phyloP scores from a whole-genome alignment of 306 rosid species.

The Sicyos baderoa region DNA sequence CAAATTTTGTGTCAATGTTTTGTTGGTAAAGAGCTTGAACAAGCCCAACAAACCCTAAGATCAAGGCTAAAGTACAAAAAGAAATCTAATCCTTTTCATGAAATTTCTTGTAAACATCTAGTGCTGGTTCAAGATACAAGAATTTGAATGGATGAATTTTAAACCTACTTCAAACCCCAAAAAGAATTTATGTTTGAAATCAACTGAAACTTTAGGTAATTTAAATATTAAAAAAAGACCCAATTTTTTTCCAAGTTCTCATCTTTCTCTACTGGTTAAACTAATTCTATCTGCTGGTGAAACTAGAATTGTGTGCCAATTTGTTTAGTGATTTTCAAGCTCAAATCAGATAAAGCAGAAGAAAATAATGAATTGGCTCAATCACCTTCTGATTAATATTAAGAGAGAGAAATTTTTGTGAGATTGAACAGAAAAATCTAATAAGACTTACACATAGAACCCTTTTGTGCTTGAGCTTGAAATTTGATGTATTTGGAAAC shows the following conservation, averaged over 20 bases:
- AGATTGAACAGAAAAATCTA: too few species aligned
- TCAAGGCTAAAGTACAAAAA: not conserved
- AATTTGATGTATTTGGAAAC: not conserved
- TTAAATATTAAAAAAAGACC: not conserved
- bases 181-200: not conserved
- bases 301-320: not conserved
- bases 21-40: too few species aligned
- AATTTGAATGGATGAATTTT: too few species aligned
- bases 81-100: not conserved
- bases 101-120: not conserved
- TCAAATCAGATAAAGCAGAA: constrained; percentile 2
- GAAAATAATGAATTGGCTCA: not conserved
- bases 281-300: not conserved
- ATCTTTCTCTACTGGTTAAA: constrained; percentile 1
- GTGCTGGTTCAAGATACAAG: too few species aligned
- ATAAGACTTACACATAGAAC: constrained; percentile 13
- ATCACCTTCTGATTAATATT: not conserved
- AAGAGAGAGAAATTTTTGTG: not conserved
- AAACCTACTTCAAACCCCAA: not conserved
- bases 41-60: not conserved
- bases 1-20: too few species aligned
- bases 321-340: not conserved
- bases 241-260: not conserved
- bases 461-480: not conserved
- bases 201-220: not conserved